phyloP scores from a whole-genome alignment of 805 yeast species.

The Suhomyces kilbournensis region DNA sequence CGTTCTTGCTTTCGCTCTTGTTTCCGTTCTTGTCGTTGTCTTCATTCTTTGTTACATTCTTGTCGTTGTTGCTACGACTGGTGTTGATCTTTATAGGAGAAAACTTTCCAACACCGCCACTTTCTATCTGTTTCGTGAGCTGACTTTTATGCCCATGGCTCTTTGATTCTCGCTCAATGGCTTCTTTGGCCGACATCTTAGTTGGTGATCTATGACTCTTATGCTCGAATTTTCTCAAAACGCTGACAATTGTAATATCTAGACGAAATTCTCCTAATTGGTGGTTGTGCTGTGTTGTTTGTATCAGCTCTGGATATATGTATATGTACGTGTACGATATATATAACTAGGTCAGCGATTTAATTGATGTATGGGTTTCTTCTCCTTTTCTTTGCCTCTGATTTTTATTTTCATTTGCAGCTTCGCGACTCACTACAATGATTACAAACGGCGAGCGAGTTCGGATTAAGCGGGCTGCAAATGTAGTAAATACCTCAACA shows the following conservation, averaged over 20 bases:
- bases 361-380: no score
- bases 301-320: no score
- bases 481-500: no score
- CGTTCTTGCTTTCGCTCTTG: background rate
- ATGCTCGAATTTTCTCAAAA: background rate
- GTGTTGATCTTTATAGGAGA: background rate
- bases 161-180: background rate
- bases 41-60: no score
- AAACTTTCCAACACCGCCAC: background rate
- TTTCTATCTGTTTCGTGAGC: slow-evolving; percentile 5
- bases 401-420: background rate
- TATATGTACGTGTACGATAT: background rate
- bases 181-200: background rate
- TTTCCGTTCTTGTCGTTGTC: no score
- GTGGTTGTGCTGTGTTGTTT: no score
- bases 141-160: background rate
- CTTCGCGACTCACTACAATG: background rate
- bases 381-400: background rate
- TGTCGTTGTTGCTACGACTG: background rate
- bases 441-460: background rate
- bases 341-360: no score
- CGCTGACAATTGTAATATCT: no score
- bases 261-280: no score
- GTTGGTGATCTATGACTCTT: background rate
- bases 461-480: no score